Percentiles rank a stretch among this genome's conserved stretches.
These are phyloP conservation scores for Cerrena zonata DNA, from an alignment of 1,284 basidiomycete genomes.

Conservation along the genomic window DNA sequence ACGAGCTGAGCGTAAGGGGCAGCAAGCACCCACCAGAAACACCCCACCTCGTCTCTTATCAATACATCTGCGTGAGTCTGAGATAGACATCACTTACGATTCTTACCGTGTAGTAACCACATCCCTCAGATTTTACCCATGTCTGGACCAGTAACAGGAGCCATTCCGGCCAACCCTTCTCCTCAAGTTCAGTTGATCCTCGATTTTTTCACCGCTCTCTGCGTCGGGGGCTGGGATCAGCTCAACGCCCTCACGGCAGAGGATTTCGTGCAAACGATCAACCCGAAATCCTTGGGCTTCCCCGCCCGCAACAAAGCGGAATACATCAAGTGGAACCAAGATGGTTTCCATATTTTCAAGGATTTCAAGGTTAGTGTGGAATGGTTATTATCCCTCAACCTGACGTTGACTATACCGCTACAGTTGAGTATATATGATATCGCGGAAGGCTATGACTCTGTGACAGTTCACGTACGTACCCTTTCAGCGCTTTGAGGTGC, in stretches of 20 bases:
- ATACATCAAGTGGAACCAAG: background rate
- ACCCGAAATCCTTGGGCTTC: background rate
- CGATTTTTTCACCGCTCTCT: background rate
- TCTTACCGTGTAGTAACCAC: too few species aligned
- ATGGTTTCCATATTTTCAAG: background rate
- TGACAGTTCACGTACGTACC: background rate
- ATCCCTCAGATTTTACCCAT: background rate
- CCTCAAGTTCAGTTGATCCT: background rate
- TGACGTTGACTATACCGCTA: background rate
- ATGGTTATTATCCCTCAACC: background rate
- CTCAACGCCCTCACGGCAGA: background rate
- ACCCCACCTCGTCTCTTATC: too few species aligned
- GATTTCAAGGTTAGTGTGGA: background rate
- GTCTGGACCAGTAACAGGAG: background rate
- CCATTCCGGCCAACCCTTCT: constrained; percentile 1
- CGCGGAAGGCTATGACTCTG: background rate
- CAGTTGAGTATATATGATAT: background rate
- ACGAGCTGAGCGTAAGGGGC: too few species aligned
- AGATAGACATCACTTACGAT: too few species aligned
- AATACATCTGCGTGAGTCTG: too few species aligned
- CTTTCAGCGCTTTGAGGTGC: background rate
- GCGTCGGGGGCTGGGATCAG: background rate
- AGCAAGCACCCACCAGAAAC: too few species aligned
- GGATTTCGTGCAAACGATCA: background rate
- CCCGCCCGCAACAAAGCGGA: background rate